Evolutionary conservation across 2,329 filamentous ascomycete species (phyloP).

Genomic region (Xylariaceae sp.): DNA sequence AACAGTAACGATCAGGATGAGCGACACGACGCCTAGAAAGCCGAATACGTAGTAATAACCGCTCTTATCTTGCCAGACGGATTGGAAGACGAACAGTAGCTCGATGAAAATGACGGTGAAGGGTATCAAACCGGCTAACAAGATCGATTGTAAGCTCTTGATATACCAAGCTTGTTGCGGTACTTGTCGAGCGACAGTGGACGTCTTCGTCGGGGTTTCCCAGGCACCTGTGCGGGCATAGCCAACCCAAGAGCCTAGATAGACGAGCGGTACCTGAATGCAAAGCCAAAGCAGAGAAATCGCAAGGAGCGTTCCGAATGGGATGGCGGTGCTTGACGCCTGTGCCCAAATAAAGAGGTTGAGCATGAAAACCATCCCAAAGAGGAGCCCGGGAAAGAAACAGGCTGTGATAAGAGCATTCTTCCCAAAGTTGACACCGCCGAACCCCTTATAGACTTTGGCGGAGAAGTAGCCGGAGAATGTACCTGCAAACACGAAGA

Average conservation of each 20-base stretch:
- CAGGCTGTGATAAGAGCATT: conserved; percentile 80
- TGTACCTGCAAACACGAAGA: conserved; percentile 82
- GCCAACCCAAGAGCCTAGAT: conserved; percentile 79
- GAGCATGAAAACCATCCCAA: conserved; percentile 76
- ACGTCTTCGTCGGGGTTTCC: conserved; percentile 83
- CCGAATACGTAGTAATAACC: conserved; percentile 94
- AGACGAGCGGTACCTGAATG: conserved; percentile 85
- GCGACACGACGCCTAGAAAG: conserved; percentile 76
- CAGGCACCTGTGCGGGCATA: conserved; percentile 71
- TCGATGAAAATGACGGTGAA: conserved; percentile 91
- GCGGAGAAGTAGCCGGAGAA: conserved; percentile 91
- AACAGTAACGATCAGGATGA: conserved; percentile 77
- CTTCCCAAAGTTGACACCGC: conserved; percentile 74
- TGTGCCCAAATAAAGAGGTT: conserved; percentile 93
- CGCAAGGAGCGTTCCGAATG: conserved; percentile 77
- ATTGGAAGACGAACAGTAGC: conserved; percentile 85
- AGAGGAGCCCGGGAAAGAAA: conserved; percentile 80
- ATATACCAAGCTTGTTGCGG: conserved; percentile 80
- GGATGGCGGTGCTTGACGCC: conserved; percentile 85
- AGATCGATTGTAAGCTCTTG: conserved; percentile 64
- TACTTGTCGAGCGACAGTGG: conserved; percentile 73
- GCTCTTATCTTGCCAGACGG: conserved; percentile 87
- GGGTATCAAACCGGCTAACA: conserved; percentile 79
- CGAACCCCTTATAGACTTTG: conserved; percentile 83
- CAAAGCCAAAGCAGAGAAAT: conserved; percentile 82